phyloP scores from a whole-genome alignment of 2,329 filamentous ascomycete species.

The Fusarium odoratissimum region DNA sequence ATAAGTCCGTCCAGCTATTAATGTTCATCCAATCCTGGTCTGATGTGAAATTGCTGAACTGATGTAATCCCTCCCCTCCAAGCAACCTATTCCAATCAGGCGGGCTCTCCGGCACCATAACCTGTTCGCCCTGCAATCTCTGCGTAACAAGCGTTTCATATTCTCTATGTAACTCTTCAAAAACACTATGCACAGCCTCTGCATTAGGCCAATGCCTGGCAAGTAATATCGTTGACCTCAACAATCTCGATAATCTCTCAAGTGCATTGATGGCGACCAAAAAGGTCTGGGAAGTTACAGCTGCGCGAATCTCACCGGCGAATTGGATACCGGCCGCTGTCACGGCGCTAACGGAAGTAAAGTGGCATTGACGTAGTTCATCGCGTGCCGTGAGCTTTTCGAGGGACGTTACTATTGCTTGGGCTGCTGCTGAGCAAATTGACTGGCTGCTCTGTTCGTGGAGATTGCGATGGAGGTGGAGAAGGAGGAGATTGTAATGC shows the following conservation, averaged over 20 bases:
- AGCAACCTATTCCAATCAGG: conserved; percentile 43
- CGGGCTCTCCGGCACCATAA: conserved; percentile 40
- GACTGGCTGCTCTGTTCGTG: conserved; percentile 34
- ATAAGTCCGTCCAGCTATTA: conserved; percentile 39
- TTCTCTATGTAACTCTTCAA: conserved; percentile 41
- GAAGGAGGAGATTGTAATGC: conserved; percentile 41
- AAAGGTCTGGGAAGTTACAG: conserved; percentile 32
- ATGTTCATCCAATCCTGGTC: conserved; percentile 45
- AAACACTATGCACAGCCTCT: conserved; percentile 43
- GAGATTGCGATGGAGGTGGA: conserved; percentile 41
- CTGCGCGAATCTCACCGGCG: conserved; percentile 38
- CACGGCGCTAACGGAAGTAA: conserved; percentile 41
- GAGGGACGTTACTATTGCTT: conserved; percentile 40
- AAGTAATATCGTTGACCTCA: conserved; percentile 31
- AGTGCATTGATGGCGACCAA: conserved; percentile 39
- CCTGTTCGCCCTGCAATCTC: conserved; percentile 39
- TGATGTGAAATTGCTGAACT: conserved; percentile 28
- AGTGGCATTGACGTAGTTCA: conserved; percentile 40
- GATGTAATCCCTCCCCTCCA: conserved; percentile 31
- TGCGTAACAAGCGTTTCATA: conserved; percentile 42
- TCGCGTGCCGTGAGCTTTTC: conserved; percentile 38
- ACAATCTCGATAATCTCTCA: conserved; percentile 29
- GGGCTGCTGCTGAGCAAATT: conserved; percentile 41
- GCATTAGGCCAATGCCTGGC: conserved; percentile 42
- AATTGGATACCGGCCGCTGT: conserved; percentile 43